Conservation (phyloP, 805 yeast genomes). For the Starmerella lactis-condensi region DNA sequence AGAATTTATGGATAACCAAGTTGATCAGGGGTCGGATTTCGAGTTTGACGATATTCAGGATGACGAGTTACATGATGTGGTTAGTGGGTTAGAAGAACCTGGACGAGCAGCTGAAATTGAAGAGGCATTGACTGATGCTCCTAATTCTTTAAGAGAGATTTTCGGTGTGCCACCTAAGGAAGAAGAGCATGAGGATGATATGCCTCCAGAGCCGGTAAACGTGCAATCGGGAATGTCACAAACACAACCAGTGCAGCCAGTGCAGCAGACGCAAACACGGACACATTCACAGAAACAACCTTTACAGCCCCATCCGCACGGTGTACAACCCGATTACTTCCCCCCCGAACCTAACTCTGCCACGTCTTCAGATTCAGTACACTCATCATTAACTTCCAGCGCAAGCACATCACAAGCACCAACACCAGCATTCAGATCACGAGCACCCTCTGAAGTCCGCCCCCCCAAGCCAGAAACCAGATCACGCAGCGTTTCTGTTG, state of each 20-base stretch:
- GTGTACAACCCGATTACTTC: no score
- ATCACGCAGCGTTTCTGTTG: no score
- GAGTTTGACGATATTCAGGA: conserved; percentile 9
- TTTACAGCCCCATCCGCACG: no score
- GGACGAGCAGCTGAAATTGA: not conserved
- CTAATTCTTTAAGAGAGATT: conserved; percentile 50
- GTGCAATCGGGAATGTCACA: not conserved
- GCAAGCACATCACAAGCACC: no score
- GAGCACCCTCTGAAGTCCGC: no score
- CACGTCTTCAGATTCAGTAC: no score
- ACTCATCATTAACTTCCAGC: no score
- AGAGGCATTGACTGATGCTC: conserved; percentile 32
- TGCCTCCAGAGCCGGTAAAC: not conserved
- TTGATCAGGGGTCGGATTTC: conserved; percentile 19
- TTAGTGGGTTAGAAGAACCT: not conserved
- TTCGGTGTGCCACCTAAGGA: conserved; percentile 36
- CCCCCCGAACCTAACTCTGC: no score
- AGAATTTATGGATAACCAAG: conserved; percentile 24
- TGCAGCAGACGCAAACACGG: not conserved
- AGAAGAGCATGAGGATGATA: conserved; percentile 18
- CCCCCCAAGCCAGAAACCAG: no score
- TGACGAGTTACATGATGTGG: conserved; percentile 1
- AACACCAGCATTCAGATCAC: no score
- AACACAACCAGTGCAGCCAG: not conserved
- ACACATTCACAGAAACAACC: not conserved